Evolutionary conservation across 2,329 filamentous ascomycete species (phyloP).

Genomic region (Aphanocladium album): DNA sequence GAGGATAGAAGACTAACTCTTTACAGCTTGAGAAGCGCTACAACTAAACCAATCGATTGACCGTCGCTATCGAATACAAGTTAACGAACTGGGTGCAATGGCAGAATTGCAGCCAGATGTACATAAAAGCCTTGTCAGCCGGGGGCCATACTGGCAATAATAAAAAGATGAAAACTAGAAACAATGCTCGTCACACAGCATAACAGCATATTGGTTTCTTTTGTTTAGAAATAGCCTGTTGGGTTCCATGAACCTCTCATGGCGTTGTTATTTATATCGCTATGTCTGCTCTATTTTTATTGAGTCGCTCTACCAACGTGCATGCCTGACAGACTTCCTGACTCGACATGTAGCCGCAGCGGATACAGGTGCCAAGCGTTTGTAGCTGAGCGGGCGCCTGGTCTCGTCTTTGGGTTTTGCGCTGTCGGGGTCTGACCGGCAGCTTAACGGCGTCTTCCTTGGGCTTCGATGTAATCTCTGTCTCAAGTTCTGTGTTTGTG

Average conservation of each 20-base stretch:
- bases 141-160: conserved; percentile 5
- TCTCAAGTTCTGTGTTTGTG: conserved; percentile 23
- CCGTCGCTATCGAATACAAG: neutral
- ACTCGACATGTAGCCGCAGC: conserved; percentile 93
- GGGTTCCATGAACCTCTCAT: neutral
- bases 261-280: conserved; percentile 37
- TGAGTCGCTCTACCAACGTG: conserved; percentile 79
- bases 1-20: neutral
- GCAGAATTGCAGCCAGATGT: conserved; percentile 11
- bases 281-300: conserved; percentile 67
- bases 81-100: neutral
- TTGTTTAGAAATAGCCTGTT: neutral
- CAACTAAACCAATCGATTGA: conserved; percentile 28
- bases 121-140: conserved; percentile 10
- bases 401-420: conserved; percentile 22
- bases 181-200: neutral
- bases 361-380: conserved; percentile 75
- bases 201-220: neutral
- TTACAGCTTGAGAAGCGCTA: conserved; percentile 51
- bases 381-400: conserved; percentile 48
- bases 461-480: conserved; percentile 26
- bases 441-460: conserved; percentile 28
- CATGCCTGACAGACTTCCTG: conserved; percentile 94
- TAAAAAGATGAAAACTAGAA: conserved; percentile 5
- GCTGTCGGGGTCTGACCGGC: conserved; percentile 26